phyloP scores from a whole-genome alignment of 2,329 filamentous ascomycete genomes.

The Alternaria arbusti region DNA sequence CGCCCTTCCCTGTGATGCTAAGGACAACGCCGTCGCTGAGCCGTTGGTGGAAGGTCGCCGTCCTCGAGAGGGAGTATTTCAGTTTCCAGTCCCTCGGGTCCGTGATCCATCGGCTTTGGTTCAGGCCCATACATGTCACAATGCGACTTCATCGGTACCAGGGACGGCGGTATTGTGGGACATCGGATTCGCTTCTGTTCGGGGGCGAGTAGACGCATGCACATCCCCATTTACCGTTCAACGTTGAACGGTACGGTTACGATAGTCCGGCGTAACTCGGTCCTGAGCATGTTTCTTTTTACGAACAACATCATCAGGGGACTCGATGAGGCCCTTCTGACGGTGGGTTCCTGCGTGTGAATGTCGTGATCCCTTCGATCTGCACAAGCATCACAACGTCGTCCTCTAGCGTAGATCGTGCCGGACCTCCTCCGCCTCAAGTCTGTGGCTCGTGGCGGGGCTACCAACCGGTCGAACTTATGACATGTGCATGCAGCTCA shows the following conservation, averaged over 20 bases:
- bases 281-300: neutral
- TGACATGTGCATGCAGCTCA: slow-evolving; percentile 3
- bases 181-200: neutral
- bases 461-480: neutral
- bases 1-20: neutral
- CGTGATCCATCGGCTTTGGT: neutral
- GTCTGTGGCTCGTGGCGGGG: slow-evolving; percentile 1
- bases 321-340: neutral
- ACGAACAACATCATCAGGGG: neutral
- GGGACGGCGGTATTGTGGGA: slow-evolving; percentile 8
- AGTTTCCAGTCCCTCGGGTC: slow-evolving; percentile 4
- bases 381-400: slow-evolving; percentile 9
- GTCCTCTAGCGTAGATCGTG: slow-evolving; percentile 7
- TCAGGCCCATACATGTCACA: neutral
- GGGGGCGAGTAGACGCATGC: slow-evolving; percentile 1
- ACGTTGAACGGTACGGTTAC: neutral
- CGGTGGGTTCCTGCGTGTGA: slow-evolving; percentile 1
- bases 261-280: neutral
- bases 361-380: neutral
- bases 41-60: neutral
- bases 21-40: slow-evolving; percentile 1
- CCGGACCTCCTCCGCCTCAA: slow-evolving; percentile 4
- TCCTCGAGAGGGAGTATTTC: neutral
- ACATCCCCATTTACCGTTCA: neutral
- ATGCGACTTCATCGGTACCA: neutral